phyloP scores from a whole-genome alignment of 192 early-diverging fungal genomes.

The Rhizoclosmatium globosum region DNA sequence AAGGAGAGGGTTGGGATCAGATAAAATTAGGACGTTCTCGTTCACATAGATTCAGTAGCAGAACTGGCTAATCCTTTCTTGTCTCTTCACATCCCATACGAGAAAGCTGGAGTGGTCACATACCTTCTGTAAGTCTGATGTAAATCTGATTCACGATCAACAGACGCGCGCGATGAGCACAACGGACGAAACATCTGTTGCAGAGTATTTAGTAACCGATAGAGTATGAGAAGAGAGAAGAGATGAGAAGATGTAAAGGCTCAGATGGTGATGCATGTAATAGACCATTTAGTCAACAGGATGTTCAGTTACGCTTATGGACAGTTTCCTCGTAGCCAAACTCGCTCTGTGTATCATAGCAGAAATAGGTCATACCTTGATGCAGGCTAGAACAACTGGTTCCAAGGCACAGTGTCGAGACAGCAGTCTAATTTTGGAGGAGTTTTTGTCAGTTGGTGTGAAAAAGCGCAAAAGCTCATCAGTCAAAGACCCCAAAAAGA shows the following conservation, averaged over 20 bases:
- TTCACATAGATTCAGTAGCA: conserved; percentile 31
- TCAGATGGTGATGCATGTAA: conserved; percentile 39
- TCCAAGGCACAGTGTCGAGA: no score
- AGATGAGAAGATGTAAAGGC: conserved; percentile 7
- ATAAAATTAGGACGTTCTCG: conserved; percentile 29
- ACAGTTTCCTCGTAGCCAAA: conserved; percentile 19
- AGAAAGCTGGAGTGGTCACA: no score
- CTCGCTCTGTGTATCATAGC: no score
- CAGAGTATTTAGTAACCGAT: no score
- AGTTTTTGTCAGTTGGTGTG: not conserved
- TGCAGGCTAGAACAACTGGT: not conserved
- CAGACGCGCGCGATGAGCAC: no score
- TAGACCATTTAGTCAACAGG: conserved; percentile 31
- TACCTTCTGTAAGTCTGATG: no score
- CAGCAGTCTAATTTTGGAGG: not conserved
- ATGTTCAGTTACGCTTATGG: conserved; percentile 20
- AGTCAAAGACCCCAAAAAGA: not conserved
- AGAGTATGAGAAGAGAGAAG: not conserved
- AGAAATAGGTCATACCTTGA: not conserved
- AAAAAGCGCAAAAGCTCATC: not conserved
- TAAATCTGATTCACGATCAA: no score
- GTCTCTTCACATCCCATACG: no score
- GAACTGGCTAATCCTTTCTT: conserved; percentile 37
- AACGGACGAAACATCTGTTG: no score
- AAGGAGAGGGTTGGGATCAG: conserved; percentile 1